Evolutionary conservation across 176 grass and related monocot genomes (phyloP), one percentile per base, ranked within the genome.

Genomic region (Ensete glaucum): DNA sequence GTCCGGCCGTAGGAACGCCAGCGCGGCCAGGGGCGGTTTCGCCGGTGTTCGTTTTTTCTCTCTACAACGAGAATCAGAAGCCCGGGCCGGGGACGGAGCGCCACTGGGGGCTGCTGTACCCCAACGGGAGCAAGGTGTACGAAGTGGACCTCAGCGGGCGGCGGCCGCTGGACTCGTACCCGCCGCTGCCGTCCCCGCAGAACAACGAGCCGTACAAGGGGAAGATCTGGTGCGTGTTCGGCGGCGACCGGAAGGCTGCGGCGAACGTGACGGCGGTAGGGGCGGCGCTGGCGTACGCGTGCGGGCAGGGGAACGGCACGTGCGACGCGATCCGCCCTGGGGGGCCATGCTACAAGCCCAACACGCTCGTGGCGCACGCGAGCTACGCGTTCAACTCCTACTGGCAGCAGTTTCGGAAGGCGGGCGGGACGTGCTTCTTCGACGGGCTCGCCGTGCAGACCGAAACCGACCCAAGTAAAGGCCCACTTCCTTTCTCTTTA

Each of bases 351-450:
- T 96, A 76, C 83, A 65, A 20, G 77, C 93, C 93, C 0, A 78
- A 90, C 81, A 84, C 81, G 27, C 29, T 85, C 1, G 58, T 19
- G 22, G 81, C 75, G 78, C 89, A 92, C 82, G 89, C 93, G 26
- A 92, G 69, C 81, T 96, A 91, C 83, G 93, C 89, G 14, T 96
- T 96, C 85, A 96, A 96, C 63, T 87, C 87, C 49, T 96, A 96
- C 79, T 96, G 93, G 93, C 93, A 90, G 50, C 93, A 96, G 81
- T 72, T 90, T 51, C 87, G 85, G 81, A 83, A 79, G 69, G 74
- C 0, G 19, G 92, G 89, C 12, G 92, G 82, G 15, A 96, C 92
- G 0, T 96, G 92, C 85, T 89, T 88, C 87, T 96, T 96, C 73
- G 87, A 88, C 54, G 91, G 91, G 73, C 83, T 96, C 9, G 89